Conservation (phyloP, 1,284 basidiomycete genomes). For the Stereum hirsutum region DNA sequence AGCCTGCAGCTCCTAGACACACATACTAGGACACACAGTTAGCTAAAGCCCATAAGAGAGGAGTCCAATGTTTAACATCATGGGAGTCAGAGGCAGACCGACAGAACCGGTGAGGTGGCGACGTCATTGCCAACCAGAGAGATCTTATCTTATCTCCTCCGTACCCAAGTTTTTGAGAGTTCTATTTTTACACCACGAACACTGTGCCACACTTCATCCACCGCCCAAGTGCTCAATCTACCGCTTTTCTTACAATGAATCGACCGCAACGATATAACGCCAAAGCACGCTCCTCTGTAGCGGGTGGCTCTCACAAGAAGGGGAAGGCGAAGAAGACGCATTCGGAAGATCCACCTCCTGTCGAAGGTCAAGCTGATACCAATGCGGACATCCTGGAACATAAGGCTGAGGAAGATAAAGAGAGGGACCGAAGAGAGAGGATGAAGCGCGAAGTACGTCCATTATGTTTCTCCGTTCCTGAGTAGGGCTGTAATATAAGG, state of each 20-base stretch:
- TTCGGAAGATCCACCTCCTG: neutral
- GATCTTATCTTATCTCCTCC: no score
- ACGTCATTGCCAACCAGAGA: no score
- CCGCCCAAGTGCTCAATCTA: no score
- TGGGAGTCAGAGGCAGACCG: no score
- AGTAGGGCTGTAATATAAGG: neutral
- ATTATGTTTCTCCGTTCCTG: neutral
- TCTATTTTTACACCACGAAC: no score
- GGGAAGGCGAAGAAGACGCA: slow-evolving; percentile 25
- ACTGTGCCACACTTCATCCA: no score
- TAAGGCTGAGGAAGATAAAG: slow-evolving; percentile 56
- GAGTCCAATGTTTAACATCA: no score
- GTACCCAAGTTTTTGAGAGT: no score
- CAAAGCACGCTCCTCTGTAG: slow-evolving; percentile 51
- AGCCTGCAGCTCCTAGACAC: no score
- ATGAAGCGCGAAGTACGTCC: slow-evolving; percentile 53
- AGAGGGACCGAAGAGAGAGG: slow-evolving; percentile 47
- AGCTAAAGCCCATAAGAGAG: no score
- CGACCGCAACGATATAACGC: slow-evolving; percentile 40
- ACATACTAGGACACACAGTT: no score
- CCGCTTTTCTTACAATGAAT: slow-evolving; percentile 7
- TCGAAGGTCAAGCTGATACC: slow-evolving; percentile 26
- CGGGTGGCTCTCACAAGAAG: slow-evolving; percentile 39
- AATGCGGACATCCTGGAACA: slow-evolving; percentile 51
- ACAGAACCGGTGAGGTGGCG: no score